Conservation (phyloP, 306 rosid genomes). For the Prunus davidiana region DNA sequence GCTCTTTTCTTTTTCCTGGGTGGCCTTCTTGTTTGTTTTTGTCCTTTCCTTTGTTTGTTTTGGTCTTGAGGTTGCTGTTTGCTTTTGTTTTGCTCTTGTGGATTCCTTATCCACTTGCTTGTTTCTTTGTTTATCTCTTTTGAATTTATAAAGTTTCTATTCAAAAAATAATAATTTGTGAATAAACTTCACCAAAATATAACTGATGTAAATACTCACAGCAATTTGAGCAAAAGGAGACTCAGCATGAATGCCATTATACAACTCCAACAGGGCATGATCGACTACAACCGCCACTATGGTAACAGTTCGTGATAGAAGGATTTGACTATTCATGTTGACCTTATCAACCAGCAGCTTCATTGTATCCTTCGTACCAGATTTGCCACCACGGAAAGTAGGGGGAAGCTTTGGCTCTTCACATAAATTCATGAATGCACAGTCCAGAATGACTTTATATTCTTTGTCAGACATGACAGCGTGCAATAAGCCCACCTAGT, state of each 20-base stretch:
- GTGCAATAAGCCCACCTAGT: slow-evolving; percentile 85
- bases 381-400: slow-evolving; percentile 79
- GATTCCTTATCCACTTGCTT: too few species aligned
- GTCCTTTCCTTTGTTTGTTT: too few species aligned
- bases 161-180: background rate
- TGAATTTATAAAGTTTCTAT: too few species aligned
- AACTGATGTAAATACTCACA: slow-evolving; percentile 52
- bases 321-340: slow-evolving; percentile 72
- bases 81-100: too few species aligned
- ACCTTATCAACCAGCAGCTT: slow-evolving; percentile 87
- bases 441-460: slow-evolving; percentile 92
- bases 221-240: slow-evolving; percentile 85
- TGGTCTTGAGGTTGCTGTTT: too few species aligned
- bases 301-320: slow-evolving; percentile 77
- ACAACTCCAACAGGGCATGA: slow-evolving; percentile 84
- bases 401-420: slow-evolving; percentile 91
- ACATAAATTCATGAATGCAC: slow-evolving; percentile 65
- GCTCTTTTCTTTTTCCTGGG: too few species aligned
- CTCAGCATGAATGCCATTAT: slow-evolving; percentile 66
- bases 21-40: too few species aligned
- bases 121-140: too few species aligned
- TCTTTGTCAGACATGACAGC: slow-evolving; percentile 83
- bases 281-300: slow-evolving; percentile 64
- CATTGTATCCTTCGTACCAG: slow-evolving; percentile 69
- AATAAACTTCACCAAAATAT: background rate